A percentile compares a stretch with the other conserved stretches of the same genome.
These are phyloP conservation scores for Candida loeiensis DNA, from an alignment of 805 yeast species.

Conservation along the genomic window DNA sequence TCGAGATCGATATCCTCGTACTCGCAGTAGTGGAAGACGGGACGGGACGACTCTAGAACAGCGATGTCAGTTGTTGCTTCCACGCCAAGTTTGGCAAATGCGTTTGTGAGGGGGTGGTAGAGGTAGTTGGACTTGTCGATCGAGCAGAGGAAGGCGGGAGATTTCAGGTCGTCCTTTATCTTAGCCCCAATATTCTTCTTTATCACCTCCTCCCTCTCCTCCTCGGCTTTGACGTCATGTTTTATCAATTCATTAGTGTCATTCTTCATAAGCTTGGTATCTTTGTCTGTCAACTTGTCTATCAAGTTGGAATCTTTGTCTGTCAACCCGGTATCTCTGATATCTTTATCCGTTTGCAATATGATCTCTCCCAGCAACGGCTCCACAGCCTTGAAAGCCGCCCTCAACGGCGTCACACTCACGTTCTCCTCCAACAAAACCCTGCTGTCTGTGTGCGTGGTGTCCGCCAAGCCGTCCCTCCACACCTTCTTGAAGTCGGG, in stretches of 20 bases:
- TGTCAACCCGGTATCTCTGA: neutral
- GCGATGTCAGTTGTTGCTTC: constrained; percentile 24
- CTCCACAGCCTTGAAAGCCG: constrained; percentile 57
- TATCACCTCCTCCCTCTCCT: neutral
- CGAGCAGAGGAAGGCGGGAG: constrained; percentile 32
- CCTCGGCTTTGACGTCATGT: too few species aligned
- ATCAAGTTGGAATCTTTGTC: neutral
- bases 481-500: constrained; percentile 77
- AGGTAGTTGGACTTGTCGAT: constrained; percentile 40
- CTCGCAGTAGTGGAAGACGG: constrained; percentile 75
- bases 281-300: too few species aligned
- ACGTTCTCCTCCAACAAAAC: constrained; percentile 61
- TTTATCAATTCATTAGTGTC: too few species aligned
- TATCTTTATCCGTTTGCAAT: constrained; percentile 23
- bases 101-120: constrained; percentile 38
- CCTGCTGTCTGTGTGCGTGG: constrained; percentile 63
- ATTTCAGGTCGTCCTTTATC: too few species aligned
- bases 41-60: constrained; percentile 15
- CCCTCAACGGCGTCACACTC: constrained; percentile 55
- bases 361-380: constrained; percentile 56
- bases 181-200: neutral
- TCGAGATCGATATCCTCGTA: constrained; percentile 88
- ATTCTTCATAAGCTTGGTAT: too few species aligned
- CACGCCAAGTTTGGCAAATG: constrained; percentile 28
- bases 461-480: constrained; percentile 39